Evolutionary conservation across 768 basidiomycete genomes (phyloP).

Genomic region (Glaciozyma antarctica): DNA sequence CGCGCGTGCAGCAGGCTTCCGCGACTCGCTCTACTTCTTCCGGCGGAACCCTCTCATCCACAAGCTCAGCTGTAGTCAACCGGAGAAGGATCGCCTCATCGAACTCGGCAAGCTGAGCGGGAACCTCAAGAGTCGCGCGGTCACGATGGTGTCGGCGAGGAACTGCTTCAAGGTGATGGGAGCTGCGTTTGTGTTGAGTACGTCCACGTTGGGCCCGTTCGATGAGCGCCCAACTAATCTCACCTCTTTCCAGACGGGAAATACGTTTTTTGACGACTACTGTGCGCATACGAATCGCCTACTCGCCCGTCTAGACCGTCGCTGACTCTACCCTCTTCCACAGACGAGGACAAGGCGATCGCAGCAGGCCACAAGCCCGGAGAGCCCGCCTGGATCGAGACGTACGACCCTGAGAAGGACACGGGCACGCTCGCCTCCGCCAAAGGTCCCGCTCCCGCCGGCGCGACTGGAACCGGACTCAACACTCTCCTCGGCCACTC

Average conservation of each 20-base stretch:
- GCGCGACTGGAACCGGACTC: constrained; percentile 36
- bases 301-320: not conserved
- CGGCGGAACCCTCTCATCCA: constrained; percentile 79
- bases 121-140: constrained; percentile 79
- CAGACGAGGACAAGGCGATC: constrained; percentile 65
- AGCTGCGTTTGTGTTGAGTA: constrained; percentile 76
- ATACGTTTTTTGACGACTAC: constrained; percentile 91
- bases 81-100: constrained; percentile 88
- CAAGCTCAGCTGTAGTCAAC: constrained; percentile 79
- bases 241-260: constrained; percentile 55
- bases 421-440: constrained; percentile 32
- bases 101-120: constrained; percentile 75
- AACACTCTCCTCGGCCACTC: constrained; percentile 25
- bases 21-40: constrained; percentile 97
- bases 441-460: constrained; percentile 42
- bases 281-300: constrained; percentile 37
- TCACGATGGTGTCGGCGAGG: constrained; percentile 83
- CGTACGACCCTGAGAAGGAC: constrained; percentile 51
- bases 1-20: constrained; percentile 87
- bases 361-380: constrained; percentile 74
- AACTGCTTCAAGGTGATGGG: constrained; percentile 93
- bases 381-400: constrained; percentile 70
- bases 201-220: constrained; percentile 34
- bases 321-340: not conserved
- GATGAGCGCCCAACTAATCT: not conserved